Evolutionary conservation across 2,329 filamentous ascomycete species (phyloP).

Genomic region (Xylogone sp.): DNA sequence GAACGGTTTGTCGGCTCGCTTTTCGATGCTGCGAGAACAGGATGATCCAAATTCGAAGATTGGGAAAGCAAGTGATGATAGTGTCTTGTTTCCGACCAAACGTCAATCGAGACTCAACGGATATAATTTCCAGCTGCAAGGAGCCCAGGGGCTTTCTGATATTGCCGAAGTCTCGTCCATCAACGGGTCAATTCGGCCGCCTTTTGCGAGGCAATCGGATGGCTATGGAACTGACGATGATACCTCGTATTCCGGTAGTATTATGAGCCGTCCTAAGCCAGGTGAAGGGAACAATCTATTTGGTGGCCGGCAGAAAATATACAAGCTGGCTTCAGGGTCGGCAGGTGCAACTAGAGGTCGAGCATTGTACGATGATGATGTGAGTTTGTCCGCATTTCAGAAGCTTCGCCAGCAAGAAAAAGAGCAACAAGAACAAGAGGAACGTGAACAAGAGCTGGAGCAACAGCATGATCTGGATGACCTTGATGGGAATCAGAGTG

Average conservation of each 20-base stretch:
- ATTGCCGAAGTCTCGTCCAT: constrained; percentile 91
- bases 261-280: constrained; percentile 82
- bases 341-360: constrained; percentile 57
- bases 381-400: constrained; percentile 79
- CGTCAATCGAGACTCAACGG: constrained; percentile 76
- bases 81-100: constrained; percentile 73
- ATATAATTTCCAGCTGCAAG: constrained; percentile 37
- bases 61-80: constrained; percentile 93
- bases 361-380: constrained; percentile 81
- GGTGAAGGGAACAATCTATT: constrained; percentile 91
- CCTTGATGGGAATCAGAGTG: neutral
- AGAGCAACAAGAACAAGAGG: constrained; percentile 41
- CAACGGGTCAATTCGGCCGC: constrained; percentile 55
- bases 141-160: constrained; percentile 62
- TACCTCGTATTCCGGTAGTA: constrained; percentile 55
- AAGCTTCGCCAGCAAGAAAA: constrained; percentile 54
- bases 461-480: constrained; percentile 26
- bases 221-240: constrained; percentile 63
- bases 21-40: constrained; percentile 95
- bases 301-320: constrained; percentile 93
- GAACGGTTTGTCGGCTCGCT: constrained; percentile 89
- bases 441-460: constrained; percentile 30
- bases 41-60: constrained; percentile 86
- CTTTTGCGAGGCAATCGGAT: constrained; percentile 56
- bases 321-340: constrained; percentile 49